Evolutionary conservation across 768 basidiomycete genomes (phyloP).

Genomic region (Rhizopogon roseolus): DNA sequence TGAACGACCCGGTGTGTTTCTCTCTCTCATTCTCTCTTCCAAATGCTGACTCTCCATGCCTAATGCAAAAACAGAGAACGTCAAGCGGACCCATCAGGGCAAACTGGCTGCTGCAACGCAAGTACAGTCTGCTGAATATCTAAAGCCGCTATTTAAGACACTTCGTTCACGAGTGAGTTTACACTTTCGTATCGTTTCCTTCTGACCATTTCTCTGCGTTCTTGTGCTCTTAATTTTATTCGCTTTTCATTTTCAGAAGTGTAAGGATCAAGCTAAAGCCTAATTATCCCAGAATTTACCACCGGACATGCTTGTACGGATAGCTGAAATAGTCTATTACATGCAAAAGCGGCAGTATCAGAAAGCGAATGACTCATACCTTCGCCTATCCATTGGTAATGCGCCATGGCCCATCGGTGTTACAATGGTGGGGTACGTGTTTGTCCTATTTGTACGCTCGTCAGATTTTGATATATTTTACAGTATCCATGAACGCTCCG

Average conservation of each 20-base stretch:
- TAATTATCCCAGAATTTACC: conserved; percentile 57
- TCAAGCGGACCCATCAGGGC: conserved; percentile 88
- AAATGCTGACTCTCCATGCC: neutral
- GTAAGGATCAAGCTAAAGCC: neutral
- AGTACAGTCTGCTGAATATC: conserved; percentile 91
- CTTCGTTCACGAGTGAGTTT: conserved; percentile 80
- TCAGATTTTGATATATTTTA: neutral
- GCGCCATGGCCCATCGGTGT: conserved; percentile 99
- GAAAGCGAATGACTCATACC: conserved; percentile 93
- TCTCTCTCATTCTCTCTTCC: neutral
- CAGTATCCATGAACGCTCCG: conserved; percentile 96
- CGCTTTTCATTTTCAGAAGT: neutral
- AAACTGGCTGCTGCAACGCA: conserved; percentile 94
- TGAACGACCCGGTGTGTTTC: conserved; percentile 73
- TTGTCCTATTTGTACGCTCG: neutral
- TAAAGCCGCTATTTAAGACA: conserved; percentile 93
- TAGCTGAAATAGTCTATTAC: conserved; percentile 91
- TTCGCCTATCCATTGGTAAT: conserved; percentile 95
- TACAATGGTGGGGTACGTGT: conserved; percentile 92
- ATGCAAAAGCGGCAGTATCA: conserved; percentile 98
- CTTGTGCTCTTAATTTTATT: neutral
- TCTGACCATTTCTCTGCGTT: neutral
- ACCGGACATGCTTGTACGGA: conserved; percentile 76
- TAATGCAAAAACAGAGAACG: conserved; percentile 46
- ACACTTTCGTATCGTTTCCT: neutral